Conservation (phyloP, 371 early-diverging fungal genomes). For the Syncephalastrum contaminatum region DNA sequence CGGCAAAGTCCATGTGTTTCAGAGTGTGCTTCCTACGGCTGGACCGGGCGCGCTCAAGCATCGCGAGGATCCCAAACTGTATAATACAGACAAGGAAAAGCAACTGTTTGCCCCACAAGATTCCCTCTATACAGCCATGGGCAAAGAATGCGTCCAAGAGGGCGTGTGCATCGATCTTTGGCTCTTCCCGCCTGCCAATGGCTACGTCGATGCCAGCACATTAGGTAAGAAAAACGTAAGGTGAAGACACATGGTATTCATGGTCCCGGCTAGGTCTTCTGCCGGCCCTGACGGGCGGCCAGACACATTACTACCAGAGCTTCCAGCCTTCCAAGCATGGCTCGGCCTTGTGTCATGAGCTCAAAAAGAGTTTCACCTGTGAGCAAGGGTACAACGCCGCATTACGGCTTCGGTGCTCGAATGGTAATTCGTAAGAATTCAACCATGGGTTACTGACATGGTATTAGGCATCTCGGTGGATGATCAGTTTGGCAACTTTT, state of each 20-base stretch:
- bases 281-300: conserved; percentile 88
- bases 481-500: conserved; percentile 93
- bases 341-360: conserved; percentile 61
- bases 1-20: conserved; percentile 85
- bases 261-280: conserved; percentile 54
- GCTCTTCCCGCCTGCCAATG: conserved; percentile 70
- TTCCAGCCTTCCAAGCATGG: conserved; percentile 74
- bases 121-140: conserved; percentile 80
- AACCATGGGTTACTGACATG: neutral
- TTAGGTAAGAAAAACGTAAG: conserved; percentile 36
- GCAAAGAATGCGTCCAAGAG: conserved; percentile 68
- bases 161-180: conserved; percentile 89
- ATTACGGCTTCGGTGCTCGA: conserved; percentile 87
- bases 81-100: conserved; percentile 90
- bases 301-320: conserved; percentile 73
- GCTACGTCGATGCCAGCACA: conserved; percentile 88
- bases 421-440: conserved; percentile 49
- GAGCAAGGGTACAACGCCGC: conserved; percentile 88
- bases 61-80: conserved; percentile 85
- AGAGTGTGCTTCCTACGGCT: conserved; percentile 77
- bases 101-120: conserved; percentile 84
- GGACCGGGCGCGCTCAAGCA: conserved; percentile 86
- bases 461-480: conserved; percentile 68
- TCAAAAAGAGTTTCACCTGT: conserved; percentile 65
- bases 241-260: neutral